phyloP scores from a whole-genome alignment of 164 flowering plant genomes.

The Cinnamomum chago region DNA sequence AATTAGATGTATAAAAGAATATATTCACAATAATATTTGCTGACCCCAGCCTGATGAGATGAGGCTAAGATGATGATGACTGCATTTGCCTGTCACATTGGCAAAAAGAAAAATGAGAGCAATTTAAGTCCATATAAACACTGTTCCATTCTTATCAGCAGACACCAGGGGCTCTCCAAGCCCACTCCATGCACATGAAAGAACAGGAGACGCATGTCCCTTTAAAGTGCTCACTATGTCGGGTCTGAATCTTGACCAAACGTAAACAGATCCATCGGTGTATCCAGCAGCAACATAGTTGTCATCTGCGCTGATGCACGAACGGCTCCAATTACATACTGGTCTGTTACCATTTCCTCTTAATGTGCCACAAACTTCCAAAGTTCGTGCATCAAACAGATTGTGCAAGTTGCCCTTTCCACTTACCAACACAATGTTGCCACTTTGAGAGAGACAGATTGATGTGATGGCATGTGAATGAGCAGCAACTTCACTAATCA shows the following conservation, averaged over 20 bases:
- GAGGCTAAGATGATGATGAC: no score
- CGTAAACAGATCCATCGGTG: constrained; percentile 67
- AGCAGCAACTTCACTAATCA: constrained; percentile 83
- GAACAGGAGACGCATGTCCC: constrained; percentile 65
- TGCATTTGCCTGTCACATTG: no score
- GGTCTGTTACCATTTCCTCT: constrained; percentile 68
- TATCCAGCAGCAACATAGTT: constrained; percentile 85
- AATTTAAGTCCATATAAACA: constrained; percentile 54
- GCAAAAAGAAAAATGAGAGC: not conserved
- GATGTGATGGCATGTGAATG: constrained; percentile 84
- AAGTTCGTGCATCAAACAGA: constrained; percentile 69
- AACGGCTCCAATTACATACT: constrained; percentile 92
- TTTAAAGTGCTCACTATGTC: constrained; percentile 67
- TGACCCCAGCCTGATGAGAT: no score
- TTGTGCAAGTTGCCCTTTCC: constrained; percentile 92
- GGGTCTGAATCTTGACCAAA: constrained; percentile 69
- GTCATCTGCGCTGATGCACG: constrained; percentile 89
- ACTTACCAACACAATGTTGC: constrained; percentile 63
- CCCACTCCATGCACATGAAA: constrained; percentile 88
- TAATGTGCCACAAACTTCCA: constrained; percentile 78
- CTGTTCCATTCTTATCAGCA: constrained; percentile 69
- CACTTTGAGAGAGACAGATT: constrained; percentile 62
- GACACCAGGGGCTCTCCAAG: constrained; percentile 79
- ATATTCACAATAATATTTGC: no score
- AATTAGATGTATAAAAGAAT: no score